A percentile compares a stretch with the other conserved stretches of the same genome.
phyloP scores from a whole-genome alignment of 495 filamentous ascomycete species.

The Xylaria sp. region DNA sequence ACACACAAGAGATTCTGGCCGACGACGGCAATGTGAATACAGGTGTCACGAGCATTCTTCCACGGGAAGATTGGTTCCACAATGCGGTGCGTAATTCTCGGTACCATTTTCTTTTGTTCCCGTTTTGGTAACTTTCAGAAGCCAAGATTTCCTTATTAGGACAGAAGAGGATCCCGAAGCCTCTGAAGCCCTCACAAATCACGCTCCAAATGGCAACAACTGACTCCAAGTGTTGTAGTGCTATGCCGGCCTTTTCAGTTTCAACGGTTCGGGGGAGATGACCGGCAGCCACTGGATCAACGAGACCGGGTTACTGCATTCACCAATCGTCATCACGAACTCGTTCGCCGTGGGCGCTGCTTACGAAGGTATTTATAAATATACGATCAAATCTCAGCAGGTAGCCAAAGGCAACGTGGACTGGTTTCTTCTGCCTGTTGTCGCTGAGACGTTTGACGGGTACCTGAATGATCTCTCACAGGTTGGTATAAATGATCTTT shows the following conservation, averaged over 20 bases:
- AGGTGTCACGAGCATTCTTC: slow-evolving; percentile 59
- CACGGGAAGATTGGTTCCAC: slow-evolving; percentile 55
- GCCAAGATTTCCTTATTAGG: no score
- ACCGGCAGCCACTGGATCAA: slow-evolving; percentile 61
- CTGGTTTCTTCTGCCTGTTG: slow-evolving; percentile 57
- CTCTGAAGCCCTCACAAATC: no score
- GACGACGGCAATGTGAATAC: slow-evolving; percentile 51
- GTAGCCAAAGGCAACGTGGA: slow-evolving; percentile 44
- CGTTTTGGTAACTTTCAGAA: no score
- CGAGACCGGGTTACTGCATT: slow-evolving; percentile 57
- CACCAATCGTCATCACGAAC: slow-evolving; percentile 60
- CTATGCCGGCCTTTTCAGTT: slow-evolving; percentile 57
- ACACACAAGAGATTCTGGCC: slow-evolving; percentile 53
- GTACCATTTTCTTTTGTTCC: no score
- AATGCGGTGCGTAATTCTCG: no score
- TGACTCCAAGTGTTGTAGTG: no score
- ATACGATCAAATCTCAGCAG: slow-evolving; percentile 50
- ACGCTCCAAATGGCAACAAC: no score
- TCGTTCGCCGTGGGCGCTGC: slow-evolving; percentile 56
- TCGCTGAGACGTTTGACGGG: slow-evolving; percentile 62
- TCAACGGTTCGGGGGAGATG: slow-evolving; percentile 63
- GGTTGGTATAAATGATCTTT: no score
- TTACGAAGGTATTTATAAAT: slow-evolving; percentile 57
- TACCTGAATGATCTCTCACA: slow-evolving; percentile 53
- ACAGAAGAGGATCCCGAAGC: no score